phyloP scores from a whole-genome alignment of 2,329 filamentous ascomycete genomes.

The Cladosporium sp. region DNA sequence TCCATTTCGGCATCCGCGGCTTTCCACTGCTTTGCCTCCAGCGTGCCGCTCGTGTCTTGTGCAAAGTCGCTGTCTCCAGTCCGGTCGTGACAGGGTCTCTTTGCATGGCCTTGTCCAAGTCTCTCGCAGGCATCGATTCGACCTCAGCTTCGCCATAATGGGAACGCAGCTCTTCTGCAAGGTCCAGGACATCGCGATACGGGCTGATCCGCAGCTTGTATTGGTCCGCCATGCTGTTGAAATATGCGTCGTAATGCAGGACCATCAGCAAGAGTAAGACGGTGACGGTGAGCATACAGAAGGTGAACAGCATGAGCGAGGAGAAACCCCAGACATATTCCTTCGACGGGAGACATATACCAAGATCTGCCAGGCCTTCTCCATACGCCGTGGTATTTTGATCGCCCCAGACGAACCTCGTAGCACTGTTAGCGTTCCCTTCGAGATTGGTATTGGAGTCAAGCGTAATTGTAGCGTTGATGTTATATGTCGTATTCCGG shows the following conservation, averaged over 20 bases:
- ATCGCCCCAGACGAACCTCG: not conserved
- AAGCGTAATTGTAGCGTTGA: not conserved
- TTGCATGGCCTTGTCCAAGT: constrained; percentile 16
- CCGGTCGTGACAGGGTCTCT: not conserved
- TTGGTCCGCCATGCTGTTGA: constrained; percentile 55
- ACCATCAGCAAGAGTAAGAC: constrained; percentile 13
- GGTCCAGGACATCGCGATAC: constrained; percentile 25
- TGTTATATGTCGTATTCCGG: not conserved
- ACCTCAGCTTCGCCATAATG: constrained; percentile 18
- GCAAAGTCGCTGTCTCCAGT: constrained; percentile 1
- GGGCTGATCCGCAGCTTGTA: constrained; percentile 46
- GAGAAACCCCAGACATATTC: constrained; percentile 25
- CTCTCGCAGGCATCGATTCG: constrained; percentile 21
- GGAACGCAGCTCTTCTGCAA: constrained; percentile 21
- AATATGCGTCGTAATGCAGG: constrained; percentile 19
- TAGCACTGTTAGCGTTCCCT: not conserved
- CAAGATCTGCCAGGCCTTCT: not conserved
- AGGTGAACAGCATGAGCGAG: constrained; percentile 25
- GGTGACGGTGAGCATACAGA: constrained; percentile 23
- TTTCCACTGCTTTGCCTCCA: not conserved
- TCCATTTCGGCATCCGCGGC: not conserved
- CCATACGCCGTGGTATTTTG: not conserved
- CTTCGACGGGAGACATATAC: not conserved
- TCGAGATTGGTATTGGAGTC: not conserved
- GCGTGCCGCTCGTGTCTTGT: not conserved